Conservation (phyloP, 116 monocot species). For the Phalaenopsis hybrid region DNA sequence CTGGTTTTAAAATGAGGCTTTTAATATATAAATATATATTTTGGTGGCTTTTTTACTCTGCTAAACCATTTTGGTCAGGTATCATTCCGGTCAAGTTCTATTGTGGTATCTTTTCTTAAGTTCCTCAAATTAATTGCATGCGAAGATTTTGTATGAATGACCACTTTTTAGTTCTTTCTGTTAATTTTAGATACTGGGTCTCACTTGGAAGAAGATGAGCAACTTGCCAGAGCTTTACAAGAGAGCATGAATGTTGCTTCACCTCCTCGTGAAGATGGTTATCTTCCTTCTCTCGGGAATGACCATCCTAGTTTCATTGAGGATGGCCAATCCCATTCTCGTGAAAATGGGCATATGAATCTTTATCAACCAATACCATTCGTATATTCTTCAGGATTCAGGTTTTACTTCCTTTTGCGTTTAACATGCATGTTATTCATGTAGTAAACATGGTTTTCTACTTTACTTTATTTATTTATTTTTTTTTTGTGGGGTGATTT, state of each 20-base stretch:
- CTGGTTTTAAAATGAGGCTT: no score
- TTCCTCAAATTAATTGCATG: no score
- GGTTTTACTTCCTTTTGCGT: constrained; percentile 17
- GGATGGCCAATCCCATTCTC: constrained; percentile 9
- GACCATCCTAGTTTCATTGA: neutral
- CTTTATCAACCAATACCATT: constrained; percentile 24
- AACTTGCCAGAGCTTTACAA: constrained; percentile 56
- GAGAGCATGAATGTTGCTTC: constrained; percentile 48
- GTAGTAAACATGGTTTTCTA: neutral
- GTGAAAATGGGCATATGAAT: constrained; percentile 16
- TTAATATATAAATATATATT: no score
- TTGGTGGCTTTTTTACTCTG: no score
- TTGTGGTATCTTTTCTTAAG: neutral
- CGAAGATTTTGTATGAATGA: no score
- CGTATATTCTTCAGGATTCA: constrained; percentile 40
- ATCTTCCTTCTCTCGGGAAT: neutral
- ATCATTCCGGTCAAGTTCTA: neutral
- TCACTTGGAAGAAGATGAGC: constrained; percentile 58
- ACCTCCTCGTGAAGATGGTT: constrained; percentile 17
- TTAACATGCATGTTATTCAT: neutral
- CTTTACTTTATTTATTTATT: neutral
- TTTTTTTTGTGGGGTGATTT: neutral
- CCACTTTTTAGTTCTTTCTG: neutral
- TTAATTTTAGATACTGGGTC: constrained; percentile 23
- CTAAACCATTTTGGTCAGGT: no score